These are phyloP conservation scores for Candida namnaoensis DNA, from an alignment of 805 yeast genomes.

Conservation along the genomic window DNA sequence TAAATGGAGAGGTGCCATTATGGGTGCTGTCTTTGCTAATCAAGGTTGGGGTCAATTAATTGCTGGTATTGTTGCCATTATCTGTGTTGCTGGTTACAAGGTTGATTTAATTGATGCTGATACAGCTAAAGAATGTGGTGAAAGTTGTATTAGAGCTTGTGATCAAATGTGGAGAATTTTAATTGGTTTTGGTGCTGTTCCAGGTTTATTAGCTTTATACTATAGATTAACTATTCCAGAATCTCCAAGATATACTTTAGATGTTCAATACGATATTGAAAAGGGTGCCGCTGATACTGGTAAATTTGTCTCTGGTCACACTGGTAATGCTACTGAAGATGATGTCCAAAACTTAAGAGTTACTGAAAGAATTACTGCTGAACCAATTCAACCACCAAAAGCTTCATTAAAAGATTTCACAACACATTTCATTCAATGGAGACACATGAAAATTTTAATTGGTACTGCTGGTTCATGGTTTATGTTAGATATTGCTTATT, in stretches of 20 bases:
- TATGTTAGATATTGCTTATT: constrained; percentile 81
- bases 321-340: constrained; percentile 38
- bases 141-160: constrained; percentile 63
- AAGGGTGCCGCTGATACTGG: constrained; percentile 49
- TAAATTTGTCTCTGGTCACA: constrained; percentile 39
- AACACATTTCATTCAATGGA: constrained; percentile 77
- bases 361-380: constrained; percentile 44
- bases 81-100: constrained; percentile 74
- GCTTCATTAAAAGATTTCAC: constrained; percentile 73
- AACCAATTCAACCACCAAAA: constrained; percentile 57
- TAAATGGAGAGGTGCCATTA: constrained; percentile 96
- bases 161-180: constrained; percentile 95
- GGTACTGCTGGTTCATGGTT: constrained; percentile 95
- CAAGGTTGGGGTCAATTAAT: constrained; percentile 94
- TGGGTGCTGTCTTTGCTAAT: constrained; percentile 94
- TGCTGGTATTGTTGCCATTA: constrained; percentile 77
- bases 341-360: constrained; percentile 36
- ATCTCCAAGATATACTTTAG: constrained; percentile 87
- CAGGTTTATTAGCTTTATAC: constrained; percentile 78
- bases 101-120: constrained; percentile 44
- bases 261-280: constrained; percentile 52
- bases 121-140: constrained; percentile 52
- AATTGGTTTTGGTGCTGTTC: constrained; percentile 85
- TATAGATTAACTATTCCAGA: constrained; percentile 92
- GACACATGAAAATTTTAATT: constrained; percentile 68